Base-by-base conservation (phyloP, 176 grass and related monocot species). In the Carex littledalei region DNA sequence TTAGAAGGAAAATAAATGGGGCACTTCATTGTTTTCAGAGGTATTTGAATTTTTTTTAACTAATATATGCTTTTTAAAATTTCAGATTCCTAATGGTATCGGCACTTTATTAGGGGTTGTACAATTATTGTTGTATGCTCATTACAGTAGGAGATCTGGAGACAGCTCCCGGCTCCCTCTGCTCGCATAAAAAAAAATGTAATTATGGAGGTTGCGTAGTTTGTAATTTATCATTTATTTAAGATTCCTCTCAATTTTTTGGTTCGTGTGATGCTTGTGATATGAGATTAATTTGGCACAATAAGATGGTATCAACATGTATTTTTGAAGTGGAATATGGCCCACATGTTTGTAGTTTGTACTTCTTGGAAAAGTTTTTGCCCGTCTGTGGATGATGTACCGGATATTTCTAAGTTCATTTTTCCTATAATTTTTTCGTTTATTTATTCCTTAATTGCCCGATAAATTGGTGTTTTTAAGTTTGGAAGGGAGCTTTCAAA, bases 71-170 rank as follows among this genome's bases (percentile, higher is more conserved):
- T 79, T 78, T 81, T 6, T 69, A 50, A 81, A 47, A 88, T 92
- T 88, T 74, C 81, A 99, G 93, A 63, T 95, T 75, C 96, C 96
- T 7, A 99, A 99, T 50, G 93, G 96, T 49, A 95, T 99, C 73
- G 96, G 96, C 37, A 87, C 96, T 1, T 10, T 95, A 67, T 62
- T 99, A 22, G 96, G 96, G 11, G 69, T 87, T 15, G 32, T 91
- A 61, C 96, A 99, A 63, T 84, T 99, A 86, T 8, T 91, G 70
- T 65, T 99, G 39, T 95, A 94, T 81, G 93, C 93, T 49, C 92
- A 99, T 72, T 95, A 88, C 81, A 92, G 87, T 56, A 92, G 83
- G 77, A 68, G 80, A 87, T 87, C 85, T n/a, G 80, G 15, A 66
- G 86, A 87, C 21, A 87, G 87, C 63, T 63, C 53, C 49, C 88